Evolutionary conservation across 169 alveolate genomes (phyloP).

Genomic region (Miamiensis avidus): DNA sequence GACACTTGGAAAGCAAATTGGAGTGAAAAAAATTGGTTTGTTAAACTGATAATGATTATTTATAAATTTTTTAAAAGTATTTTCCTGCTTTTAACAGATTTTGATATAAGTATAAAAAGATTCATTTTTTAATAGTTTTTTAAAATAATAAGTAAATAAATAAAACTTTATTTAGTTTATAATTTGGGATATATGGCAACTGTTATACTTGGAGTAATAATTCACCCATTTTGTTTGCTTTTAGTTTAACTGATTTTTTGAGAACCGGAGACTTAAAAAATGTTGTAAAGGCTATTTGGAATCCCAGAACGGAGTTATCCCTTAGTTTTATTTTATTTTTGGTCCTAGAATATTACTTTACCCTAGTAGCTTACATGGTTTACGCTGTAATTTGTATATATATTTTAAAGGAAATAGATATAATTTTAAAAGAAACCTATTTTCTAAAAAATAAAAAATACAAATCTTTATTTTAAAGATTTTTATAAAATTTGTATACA

Average conservation of each 20-base stretch:
- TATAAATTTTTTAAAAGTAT: not conserved
- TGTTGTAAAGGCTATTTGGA: slow-evolving; percentile 43
- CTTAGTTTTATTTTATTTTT: slow-evolving; percentile 40
- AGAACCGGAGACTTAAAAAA: slow-evolving; percentile 34
- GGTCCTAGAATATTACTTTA: slow-evolving; percentile 46
- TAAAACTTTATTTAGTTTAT: no score
- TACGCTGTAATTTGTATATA: no score
- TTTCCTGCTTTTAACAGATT: no score
- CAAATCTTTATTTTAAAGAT: no score
- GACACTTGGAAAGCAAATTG: slow-evolving; percentile 40
- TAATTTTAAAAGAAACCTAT: no score
- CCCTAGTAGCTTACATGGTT: slow-evolving; percentile 29
- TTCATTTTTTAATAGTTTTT: no score
- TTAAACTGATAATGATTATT: slow-evolving; percentile 3
- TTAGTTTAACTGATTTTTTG: slow-evolving; percentile 28
- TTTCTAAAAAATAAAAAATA: no score
- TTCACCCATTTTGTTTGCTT: slow-evolving; percentile 44
- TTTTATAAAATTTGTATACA: no score
- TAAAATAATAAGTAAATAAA: no score
- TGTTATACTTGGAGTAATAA: slow-evolving; percentile 29
- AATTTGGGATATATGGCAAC: slow-evolving; percentile 33
- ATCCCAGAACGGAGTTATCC: slow-evolving; percentile 33
- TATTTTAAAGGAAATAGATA: no score
- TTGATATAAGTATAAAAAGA: no score
- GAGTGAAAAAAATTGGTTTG: not conserved